Evolutionary conservation across 2,329 filamentous ascomycete genomes (phyloP), one percentile per base, ranked within the genome.

Genomic region (Phyllosticta citrichinensis): DNA sequence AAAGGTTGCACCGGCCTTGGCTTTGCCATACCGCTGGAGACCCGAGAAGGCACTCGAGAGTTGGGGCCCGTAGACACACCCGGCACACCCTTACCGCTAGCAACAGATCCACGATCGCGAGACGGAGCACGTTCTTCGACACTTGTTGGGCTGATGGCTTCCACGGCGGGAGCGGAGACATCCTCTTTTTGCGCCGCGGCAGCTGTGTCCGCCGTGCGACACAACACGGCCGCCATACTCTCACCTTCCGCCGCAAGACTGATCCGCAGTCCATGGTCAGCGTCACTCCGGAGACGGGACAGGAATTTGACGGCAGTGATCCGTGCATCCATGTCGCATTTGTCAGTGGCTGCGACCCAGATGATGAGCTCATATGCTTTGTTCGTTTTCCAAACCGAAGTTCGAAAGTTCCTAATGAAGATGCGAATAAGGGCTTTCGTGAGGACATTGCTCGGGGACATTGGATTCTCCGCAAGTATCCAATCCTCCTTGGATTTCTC

Each of bases 261-360:
- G 58, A 96, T 77, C 62, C 87, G 90, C 3, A 97, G 81, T 53
- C 86, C 83, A 65, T 92, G 84, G 10, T 87, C 84, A 70, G 88
- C 90, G 73, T 96, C 91, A 22, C 91, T 90, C 62, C 92, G 84
- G 30, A 97, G 77, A 52, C 92, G 85, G 70, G 95, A 93, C 2
- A 97, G 77, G 52, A 74, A 64, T 58, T 73, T 74, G 10, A 76
- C 65, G 5, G 72, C 70, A 14, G 70, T 70, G 53, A 76, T 66
- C 5, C 74, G 70, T 35, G 73, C 73, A 65, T 75, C 74, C 52
- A 66, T 70, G 12, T 69, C 66, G 61, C 69, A 71, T 8, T 65
- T 64, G 47, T 73, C 66, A 22, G 65, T 65, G 30, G 68, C 68
- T 55, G 72, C 71, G 52, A 74, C 66, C 3, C 68, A 62, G 4